These are phyloP conservation scores for Paralagenidium karlingii DNA, from an alignment of 352 stramenopile species.

Conservation along the genomic window DNA sequence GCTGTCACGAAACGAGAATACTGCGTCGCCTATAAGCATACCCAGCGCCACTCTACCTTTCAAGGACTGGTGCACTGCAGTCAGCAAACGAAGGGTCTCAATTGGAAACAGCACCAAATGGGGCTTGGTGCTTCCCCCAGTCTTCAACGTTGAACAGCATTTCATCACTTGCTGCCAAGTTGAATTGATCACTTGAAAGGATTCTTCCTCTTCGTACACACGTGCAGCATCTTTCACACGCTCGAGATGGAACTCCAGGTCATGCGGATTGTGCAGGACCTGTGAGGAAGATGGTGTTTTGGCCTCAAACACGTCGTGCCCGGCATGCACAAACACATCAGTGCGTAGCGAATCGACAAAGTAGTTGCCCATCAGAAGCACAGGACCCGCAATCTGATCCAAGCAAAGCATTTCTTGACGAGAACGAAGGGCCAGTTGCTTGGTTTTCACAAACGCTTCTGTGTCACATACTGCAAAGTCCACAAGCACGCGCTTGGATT, in stretches of 20 bases:
- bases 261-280: no score
- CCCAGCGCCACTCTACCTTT: conserved; percentile 13
- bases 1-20: conserved; percentile 42
- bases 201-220: conserved; percentile 17
- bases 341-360: conserved; percentile 65
- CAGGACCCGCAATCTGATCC: conserved; percentile 19
- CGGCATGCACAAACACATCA: conserved; percentile 45
- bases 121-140: conserved; percentile 6
- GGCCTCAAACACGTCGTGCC: background rate
- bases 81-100: conserved; percentile 43
- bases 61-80: conserved; percentile 13
- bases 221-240: conserved; percentile 1
- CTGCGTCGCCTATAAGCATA: conserved; percentile 34
- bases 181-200: conserved; percentile 6
- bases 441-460: conserved; percentile 14
- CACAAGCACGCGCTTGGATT: conserved; percentile 17
- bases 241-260: no score
- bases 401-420: conserved; percentile 14
- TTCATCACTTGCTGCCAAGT: conserved; percentile 13
- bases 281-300: background rate
- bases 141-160: background rate
- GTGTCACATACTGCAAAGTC: conserved; percentile 69
- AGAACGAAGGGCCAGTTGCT: conserved; percentile 1
- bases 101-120: conserved; percentile 54
- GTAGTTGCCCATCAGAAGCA: conserved; percentile 72